Percentiles rank a stretch among this genome's conserved stretches.
phyloP scores from a whole-genome alignment of 768 basidiomycete species.

The Tricholoma furcatifolium region DNA sequence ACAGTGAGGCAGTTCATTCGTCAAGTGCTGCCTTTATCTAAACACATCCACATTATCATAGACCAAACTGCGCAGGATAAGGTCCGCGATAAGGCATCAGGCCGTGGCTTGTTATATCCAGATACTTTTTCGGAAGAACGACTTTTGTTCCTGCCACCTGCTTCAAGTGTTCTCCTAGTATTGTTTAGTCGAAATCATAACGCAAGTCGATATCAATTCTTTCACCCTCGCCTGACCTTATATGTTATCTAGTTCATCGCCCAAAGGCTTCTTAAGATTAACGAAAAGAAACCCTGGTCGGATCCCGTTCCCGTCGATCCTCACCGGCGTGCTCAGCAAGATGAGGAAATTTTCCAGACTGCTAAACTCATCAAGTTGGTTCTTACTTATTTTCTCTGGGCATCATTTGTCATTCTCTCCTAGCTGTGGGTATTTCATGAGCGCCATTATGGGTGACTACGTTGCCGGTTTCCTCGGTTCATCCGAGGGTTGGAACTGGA shows the following conservation, averaged over 20 bases:
- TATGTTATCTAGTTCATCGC: constrained; percentile 42
- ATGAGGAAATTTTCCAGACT: constrained; percentile 61
- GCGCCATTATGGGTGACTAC: constrained; percentile 56
- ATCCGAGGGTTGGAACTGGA: constrained; percentile 52
- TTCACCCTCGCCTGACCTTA: too few relatives aligned
- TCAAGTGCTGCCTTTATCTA: background rate
- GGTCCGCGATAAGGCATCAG: constrained; percentile 46
- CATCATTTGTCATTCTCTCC: background rate
- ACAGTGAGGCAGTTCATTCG: constrained; percentile 27
- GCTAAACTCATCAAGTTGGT: constrained; percentile 51
- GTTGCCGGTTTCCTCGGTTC: constrained; percentile 57
- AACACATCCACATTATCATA: constrained; percentile 17
- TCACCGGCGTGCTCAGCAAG: constrained; percentile 29
- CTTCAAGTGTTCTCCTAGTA: constrained; percentile 51
- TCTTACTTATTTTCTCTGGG: background rate
- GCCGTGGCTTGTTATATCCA: constrained; percentile 50
- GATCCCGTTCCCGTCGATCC: constrained; percentile 37
- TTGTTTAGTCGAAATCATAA: constrained; percentile 62
- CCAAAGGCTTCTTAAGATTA: constrained; percentile 48
- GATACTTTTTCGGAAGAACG: constrained; percentile 56
- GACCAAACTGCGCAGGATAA: constrained; percentile 37
- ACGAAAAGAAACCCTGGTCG: constrained; percentile 48
- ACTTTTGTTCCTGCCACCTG: constrained; percentile 51
- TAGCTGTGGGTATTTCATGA: constrained; percentile 55
- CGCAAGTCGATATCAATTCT: constrained; percentile 27